These are phyloP conservation scores for Backusella luteola DNA, from an alignment of 192 early-diverging fungal genomes.

Conservation along the genomic window DNA sequence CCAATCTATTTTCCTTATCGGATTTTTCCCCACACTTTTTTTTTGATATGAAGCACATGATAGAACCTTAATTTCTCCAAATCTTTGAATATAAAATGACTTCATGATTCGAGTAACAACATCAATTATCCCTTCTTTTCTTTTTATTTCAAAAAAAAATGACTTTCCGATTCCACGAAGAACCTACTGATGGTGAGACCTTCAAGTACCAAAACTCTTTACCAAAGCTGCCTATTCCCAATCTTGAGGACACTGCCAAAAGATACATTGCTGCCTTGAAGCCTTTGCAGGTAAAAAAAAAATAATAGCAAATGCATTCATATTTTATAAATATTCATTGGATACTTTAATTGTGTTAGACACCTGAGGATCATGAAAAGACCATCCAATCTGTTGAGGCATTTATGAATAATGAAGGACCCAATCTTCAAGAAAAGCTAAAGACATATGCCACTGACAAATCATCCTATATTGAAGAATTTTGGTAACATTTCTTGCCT, in stretches of 20 bases:
- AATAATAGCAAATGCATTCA: constrained; percentile 35
- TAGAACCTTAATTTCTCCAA: constrained; percentile 1
- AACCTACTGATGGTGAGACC: constrained; percentile 35
- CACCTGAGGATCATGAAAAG: constrained; percentile 43
- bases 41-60: constrained; percentile 1
- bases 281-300: constrained; percentile 56
- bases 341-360: constrained; percentile 14
- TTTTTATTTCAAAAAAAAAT: background rate
- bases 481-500: constrained; percentile 32
- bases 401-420: constrained; percentile 47
- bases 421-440: constrained; percentile 56
- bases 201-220: constrained; percentile 60
- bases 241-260: constrained; percentile 46
- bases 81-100: background rate
- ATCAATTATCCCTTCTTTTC: background rate
- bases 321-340: constrained; percentile 41
- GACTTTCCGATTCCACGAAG: background rate
- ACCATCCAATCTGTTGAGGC: constrained; percentile 36
- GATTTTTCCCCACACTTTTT: constrained; percentile 20
- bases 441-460: constrained; percentile 47
- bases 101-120: background rate
- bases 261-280: constrained; percentile 48
- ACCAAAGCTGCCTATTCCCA: constrained; percentile 58
- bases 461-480: constrained; percentile 51
- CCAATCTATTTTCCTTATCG: constrained; percentile 3